Evolutionary conservation across 306 rosid species (phyloP), one percentile per base, ranked within the genome.

Genomic region (Senna tora): DNA sequence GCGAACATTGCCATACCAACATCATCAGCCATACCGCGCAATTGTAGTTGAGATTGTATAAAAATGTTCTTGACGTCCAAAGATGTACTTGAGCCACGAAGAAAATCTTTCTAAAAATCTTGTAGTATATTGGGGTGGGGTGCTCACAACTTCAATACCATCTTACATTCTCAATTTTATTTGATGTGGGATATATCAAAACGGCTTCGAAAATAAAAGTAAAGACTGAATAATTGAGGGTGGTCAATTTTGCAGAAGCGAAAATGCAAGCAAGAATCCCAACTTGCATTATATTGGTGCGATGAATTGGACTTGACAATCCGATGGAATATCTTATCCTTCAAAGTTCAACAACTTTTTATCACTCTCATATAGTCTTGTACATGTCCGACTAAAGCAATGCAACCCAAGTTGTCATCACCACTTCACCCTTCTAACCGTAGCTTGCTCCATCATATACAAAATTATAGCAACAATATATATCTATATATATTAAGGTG

Each of bases 321-420:
- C 16, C 61, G 45, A 45, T 43, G 77, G 85, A 86, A 77, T 84
- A 88, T 80, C 81, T 78, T 80, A 84, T 82, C 87, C 84, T 30
- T 32, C 78, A 71, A 68, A 60, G 43, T 16, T 20, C 30, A 71
- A 59, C 46, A 57, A 61, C 66, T 75, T 73, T 74, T 73, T 70
- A 67, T 15, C 47, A 54, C 77, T 71, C 71, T 76, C 66, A 36
- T 68, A 36, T 38, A 36, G 80, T 67, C 67, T 19, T 43, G 43
- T 15, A 65, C 76, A 57, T 69, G 79, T 65, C 67, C 61, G 19
- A 62, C 42, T 65, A 76, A 76, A 79, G 84, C 80, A 75, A 65
- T 77, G 65, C 71, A 64, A 47, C 51, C 61, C 81, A 78, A 72
- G 67, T 71, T 79, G 80, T 77, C 83, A 43, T 9, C 11, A 38